Percentiles rank a stretch among this genome's conserved stretches.
These are phyloP conservation scores for Parietaria judaica DNA, from an alignment of 306 rosid genomes.

Conservation along the genomic window DNA sequence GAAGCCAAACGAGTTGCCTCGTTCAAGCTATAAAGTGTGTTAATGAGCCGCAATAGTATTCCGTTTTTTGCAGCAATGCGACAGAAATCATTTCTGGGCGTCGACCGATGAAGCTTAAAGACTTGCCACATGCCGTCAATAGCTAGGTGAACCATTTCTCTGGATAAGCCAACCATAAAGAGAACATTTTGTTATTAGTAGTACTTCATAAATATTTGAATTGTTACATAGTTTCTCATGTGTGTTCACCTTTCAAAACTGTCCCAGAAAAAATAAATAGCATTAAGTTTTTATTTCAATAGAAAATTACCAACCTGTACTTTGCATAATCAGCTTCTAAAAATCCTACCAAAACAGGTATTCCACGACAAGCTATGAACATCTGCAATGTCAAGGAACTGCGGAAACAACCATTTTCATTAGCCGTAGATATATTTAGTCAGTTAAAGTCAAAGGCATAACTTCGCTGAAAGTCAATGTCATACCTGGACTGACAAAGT, in stretches of 20 bases:
- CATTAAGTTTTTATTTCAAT: too few relatives aligned
- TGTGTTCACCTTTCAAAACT: not conserved
- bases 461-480: slow-evolving; percentile 11
- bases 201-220: too few relatives aligned
- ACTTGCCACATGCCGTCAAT: slow-evolving; percentile 99
- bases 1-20: slow-evolving; percentile 95
- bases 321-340: slow-evolving; percentile 96
- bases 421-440: slow-evolving; percentile 13
- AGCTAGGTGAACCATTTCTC: slow-evolving; percentile 99
- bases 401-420: slow-evolving; percentile 20
- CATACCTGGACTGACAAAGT: slow-evolving; percentile 95
- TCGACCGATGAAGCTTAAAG: slow-evolving; percentile 95
- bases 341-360: slow-evolving; percentile 96
- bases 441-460: slow-evolving; percentile 1
- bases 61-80: slow-evolving; percentile 95
- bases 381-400: slow-evolving; percentile 96
- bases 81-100: slow-evolving; percentile 90
- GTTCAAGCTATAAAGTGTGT: slow-evolving; percentile 92
- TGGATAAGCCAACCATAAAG: slow-evolving; percentile 27
- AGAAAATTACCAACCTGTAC: slow-evolving; percentile 62
- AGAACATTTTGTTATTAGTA: not conserved
- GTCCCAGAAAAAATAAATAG: slow-evolving; percentile 7
- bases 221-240: slow-evolving; percentile 3
- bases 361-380: slow-evolving; percentile 97
- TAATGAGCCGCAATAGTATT: slow-evolving; percentile 88